A percentile compares a stretch with the other conserved stretches of the same genome.
phyloP scores from a whole-genome alignment of 129 eudicot genomes.

The Lactuca saligna region DNA sequence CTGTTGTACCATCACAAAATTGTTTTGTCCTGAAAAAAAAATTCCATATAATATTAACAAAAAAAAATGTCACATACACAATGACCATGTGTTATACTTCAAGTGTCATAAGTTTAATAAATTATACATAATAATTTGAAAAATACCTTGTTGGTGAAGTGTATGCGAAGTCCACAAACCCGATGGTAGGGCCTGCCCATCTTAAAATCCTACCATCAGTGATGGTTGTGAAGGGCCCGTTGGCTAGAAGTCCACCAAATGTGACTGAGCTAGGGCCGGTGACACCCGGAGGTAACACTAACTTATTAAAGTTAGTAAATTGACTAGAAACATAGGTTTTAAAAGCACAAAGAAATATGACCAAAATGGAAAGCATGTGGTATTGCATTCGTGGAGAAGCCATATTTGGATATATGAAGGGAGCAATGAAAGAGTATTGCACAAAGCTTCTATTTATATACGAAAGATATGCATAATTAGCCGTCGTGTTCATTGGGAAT shows the following conservation, averaged over 20 bases:
- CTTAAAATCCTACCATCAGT: conserved; percentile 35
- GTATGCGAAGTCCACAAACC: conserved; percentile 39
- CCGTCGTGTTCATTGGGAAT: neutral
- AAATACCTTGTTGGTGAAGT: conserved; percentile 37
- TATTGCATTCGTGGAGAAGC: conserved; percentile 3
- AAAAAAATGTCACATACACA: neutral
- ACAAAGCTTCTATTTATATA: conserved; percentile 11
- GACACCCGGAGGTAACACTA: conserved; percentile 24
- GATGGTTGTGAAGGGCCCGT: conserved; percentile 35
- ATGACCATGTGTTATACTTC: neutral
- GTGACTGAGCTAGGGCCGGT: conserved; percentile 28
- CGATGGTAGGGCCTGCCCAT: conserved; percentile 23
- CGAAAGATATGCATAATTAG: neutral
- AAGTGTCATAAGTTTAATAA: neutral
- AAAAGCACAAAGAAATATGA: neutral
- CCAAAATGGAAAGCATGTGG: conserved; percentile 6
- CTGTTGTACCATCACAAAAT: conserved; percentile 35
- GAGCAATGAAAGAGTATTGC: conserved; percentile 10
- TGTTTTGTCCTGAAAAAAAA: conserved; percentile 30
- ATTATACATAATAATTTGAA: neutral
- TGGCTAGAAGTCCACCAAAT: neutral
- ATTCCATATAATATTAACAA: neutral
- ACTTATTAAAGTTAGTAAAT: conserved; percentile 15
- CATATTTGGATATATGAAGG: conserved; percentile 28
- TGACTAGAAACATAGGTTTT: conserved; percentile 5